Percentiles rank a stretch among this genome's conserved stretches.
These are phyloP conservation scores for Diaporthe destruens DNA, from an alignment of 2,329 filamentous ascomycete genomes.

Conservation along the genomic window DNA sequence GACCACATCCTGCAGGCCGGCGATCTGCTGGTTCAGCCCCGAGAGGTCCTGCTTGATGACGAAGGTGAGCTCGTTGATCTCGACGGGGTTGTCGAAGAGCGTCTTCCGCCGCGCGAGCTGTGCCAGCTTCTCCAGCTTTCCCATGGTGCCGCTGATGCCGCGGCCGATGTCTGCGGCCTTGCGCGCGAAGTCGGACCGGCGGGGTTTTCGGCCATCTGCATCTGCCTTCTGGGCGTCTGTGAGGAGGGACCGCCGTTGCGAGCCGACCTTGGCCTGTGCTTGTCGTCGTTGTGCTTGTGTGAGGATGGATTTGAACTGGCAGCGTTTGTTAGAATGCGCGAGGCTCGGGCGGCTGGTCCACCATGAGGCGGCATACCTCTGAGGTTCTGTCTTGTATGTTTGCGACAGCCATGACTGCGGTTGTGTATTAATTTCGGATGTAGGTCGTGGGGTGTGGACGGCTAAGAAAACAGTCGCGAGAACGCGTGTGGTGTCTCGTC, in stretches of 20 bases:
- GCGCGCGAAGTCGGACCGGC: constrained; percentile 91
- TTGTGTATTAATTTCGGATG: constrained; percentile 33
- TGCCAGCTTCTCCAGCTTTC: constrained; percentile 92
- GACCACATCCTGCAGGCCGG: constrained; percentile 77
- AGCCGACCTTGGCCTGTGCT: constrained; percentile 79
- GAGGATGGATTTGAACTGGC: constrained; percentile 86
- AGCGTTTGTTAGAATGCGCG: constrained; percentile 3
- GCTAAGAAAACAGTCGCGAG: constrained; percentile 12
- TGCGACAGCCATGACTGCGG: constrained; percentile 67
- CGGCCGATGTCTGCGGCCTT: constrained; percentile 92
- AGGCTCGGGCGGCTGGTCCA: neutral
- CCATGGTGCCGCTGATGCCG: constrained; percentile 92
- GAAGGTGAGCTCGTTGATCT: constrained; percentile 96
- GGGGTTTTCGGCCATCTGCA: constrained; percentile 65
- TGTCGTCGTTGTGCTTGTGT: constrained; percentile 86
- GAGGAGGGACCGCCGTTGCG: constrained; percentile 85
- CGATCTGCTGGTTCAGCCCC: constrained; percentile 86
- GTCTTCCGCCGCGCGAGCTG: constrained; percentile 96
- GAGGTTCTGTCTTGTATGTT: constrained; percentile 97
- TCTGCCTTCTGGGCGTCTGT: constrained; percentile 78
- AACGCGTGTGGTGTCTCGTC: constrained; percentile 8
- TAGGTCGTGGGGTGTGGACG: neutral
- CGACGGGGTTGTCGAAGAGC: constrained; percentile 96
- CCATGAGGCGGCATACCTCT: constrained; percentile 61
- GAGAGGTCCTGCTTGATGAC: constrained; percentile 98